Evolutionary conservation across 306 rosid species (phyloP).

Genomic region (Erythrophleum fordii): DNA sequence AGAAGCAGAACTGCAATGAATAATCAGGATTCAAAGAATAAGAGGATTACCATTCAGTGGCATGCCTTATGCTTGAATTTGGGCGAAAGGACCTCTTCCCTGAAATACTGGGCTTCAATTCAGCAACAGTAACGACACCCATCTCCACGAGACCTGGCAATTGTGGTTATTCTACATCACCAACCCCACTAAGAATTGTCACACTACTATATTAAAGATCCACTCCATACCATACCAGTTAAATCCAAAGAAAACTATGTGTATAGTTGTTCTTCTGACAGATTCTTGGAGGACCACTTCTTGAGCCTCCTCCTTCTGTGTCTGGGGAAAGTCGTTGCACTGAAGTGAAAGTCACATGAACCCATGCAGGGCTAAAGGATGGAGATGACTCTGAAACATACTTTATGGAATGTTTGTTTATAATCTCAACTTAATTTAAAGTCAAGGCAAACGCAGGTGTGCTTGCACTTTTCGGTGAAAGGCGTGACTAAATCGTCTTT

Average conservation of each 20-base stretch:
- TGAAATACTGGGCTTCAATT: conserved; percentile 91
- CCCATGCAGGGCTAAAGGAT: conserved; percentile 57
- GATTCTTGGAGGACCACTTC: conserved; percentile 47
- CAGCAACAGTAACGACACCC: conserved; percentile 93
- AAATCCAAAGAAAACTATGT: conserved; percentile 24
- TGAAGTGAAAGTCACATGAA: conserved; percentile 64
- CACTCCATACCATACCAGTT: not conserved
- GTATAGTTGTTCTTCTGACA: conserved; percentile 33
- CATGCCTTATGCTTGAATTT: conserved; percentile 76
- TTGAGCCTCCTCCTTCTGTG: conserved; percentile 33
- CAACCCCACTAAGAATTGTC: conserved; percentile 38
- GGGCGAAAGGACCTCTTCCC: conserved; percentile 88
- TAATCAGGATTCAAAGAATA: not conserved
- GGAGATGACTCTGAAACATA: conserved; percentile 51
- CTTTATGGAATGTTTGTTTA: conserved; percentile 60
- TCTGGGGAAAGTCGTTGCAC: conserved; percentile 46
- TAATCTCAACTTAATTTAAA: conserved; percentile 53
- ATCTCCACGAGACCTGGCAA: conserved; percentile 50
- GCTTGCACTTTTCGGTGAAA: conserved; percentile 94
- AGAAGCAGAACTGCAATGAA: not conserved
- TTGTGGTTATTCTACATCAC: conserved; percentile 36
- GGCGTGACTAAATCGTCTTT: conserved; percentile 43
- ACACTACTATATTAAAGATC: conserved; percentile 32
- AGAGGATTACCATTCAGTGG: conserved; percentile 68
- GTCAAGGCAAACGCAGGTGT: conserved; percentile 66